Evolutionary conservation across 192 early-diverging fungal species (phyloP).

Genomic region (Coemansia sp.): DNA sequence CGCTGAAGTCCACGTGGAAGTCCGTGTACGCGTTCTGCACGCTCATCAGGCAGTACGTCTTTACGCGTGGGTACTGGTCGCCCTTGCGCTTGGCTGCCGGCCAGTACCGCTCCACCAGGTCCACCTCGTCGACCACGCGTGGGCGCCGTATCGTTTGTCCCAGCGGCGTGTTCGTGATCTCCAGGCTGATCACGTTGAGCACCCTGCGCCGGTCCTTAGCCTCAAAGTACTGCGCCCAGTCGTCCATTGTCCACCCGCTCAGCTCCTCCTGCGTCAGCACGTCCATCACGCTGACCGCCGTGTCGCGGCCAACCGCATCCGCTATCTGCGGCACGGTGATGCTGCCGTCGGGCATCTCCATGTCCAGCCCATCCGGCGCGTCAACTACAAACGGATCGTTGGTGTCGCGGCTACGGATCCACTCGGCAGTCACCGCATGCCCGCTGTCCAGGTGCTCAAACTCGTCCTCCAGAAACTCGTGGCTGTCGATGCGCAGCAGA

Average conservation of each 20-base stretch:
- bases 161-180: constrained; percentile 73
- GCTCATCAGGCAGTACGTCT: constrained; percentile 91
- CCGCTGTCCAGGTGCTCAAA: constrained; percentile 65
- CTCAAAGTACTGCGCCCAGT: constrained; percentile 79
- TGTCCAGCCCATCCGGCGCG: constrained; percentile 65
- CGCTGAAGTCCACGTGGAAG: constrained; percentile 85
- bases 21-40: constrained; percentile 90
- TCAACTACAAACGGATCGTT: constrained; percentile 75
- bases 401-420: constrained; percentile 61
- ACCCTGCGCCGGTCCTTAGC: constrained; percentile 64
- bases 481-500: constrained; percentile 66
- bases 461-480: constrained; percentile 64
- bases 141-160: constrained; percentile 69
- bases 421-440: constrained; percentile 64
- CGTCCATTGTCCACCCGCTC: constrained; percentile 73
- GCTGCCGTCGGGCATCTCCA: constrained; percentile 69
- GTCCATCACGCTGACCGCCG: constrained; percentile 85
- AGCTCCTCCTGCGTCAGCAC: constrained; percentile 85
- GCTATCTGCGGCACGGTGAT: constrained; percentile 66
- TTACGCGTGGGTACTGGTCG: constrained; percentile 80
- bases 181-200: constrained; percentile 86
- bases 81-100: constrained; percentile 59
- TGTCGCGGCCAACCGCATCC: constrained; percentile 57
- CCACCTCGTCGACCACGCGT: constrained; percentile 76
- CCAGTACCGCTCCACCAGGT: constrained; percentile 89